phyloP scores from a whole-genome alignment of 768 basidiomycete species.

The Podaxis sp. region DNA sequence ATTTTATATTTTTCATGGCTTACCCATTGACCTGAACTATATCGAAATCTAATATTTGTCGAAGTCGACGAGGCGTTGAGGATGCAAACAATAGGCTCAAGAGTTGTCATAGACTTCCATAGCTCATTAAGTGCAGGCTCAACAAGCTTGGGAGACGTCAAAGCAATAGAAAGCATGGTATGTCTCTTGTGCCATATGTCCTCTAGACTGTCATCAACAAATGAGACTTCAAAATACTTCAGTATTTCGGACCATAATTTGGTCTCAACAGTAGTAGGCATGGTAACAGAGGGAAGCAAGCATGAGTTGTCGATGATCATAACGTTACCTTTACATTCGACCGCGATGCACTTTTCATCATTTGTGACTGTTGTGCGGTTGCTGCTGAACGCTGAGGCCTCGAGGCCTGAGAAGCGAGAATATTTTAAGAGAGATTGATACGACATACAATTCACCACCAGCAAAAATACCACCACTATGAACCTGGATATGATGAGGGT shows the following conservation, averaged over 20 bases:
- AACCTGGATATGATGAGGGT: too few species aligned
- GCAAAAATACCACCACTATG: too few species aligned
- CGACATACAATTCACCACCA: too few species aligned
- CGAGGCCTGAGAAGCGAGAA: too few species aligned
- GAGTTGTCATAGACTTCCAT: neutral
- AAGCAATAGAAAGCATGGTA: neutral
- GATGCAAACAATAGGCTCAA: neutral
- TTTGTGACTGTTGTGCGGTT: too few species aligned
- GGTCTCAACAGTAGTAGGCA: too few species aligned
- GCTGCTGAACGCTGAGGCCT: too few species aligned
- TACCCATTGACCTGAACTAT: neutral
- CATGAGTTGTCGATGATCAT: too few species aligned
- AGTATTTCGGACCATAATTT: neutral
- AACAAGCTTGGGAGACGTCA: neutral
- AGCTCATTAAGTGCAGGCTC: neutral
- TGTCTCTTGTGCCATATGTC: neutral
- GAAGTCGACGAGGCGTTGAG: neutral
- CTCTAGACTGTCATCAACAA: neutral
- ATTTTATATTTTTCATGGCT: neutral
- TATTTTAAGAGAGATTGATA: too few species aligned
- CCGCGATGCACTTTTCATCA: too few species aligned
- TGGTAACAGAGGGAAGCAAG: too few species aligned
- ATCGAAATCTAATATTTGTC: neutral
- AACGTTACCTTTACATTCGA: too few species aligned
- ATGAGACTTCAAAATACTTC: neutral